Conservation (phyloP, 2,329 filamentous ascomycete species). For the Talaromyces sp. region DNA sequence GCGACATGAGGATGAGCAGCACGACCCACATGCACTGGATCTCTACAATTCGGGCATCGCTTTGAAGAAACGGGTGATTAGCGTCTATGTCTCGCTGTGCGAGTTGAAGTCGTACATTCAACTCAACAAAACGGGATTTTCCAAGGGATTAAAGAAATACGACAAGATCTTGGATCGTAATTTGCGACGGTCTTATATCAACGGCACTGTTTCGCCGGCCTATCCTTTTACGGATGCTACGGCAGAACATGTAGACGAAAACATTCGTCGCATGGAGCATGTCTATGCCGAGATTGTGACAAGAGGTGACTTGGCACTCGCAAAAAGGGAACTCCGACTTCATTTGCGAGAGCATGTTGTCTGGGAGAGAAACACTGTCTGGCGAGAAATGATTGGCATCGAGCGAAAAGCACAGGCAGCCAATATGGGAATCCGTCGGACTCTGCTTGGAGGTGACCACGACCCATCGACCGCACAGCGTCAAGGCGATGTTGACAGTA, state of each 20-base stretch:
- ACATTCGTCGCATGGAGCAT: conserved; percentile 70
- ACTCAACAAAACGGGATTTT: conserved; percentile 93
- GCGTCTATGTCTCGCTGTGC: conserved; percentile 85
- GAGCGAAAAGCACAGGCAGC: conserved; percentile 93
- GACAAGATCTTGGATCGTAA: conserved; percentile 90
- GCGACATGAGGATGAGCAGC: conserved; percentile 68
- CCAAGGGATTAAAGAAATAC: conserved; percentile 96
- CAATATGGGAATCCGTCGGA: conserved; percentile 73
- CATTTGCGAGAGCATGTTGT: conserved; percentile 95
- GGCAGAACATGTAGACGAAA: conserved; percentile 64
- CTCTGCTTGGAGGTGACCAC: conserved; percentile 71
- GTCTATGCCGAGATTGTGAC: conserved; percentile 80
- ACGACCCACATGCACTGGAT: conserved; percentile 66
- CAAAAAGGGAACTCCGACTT: conserved; percentile 79
- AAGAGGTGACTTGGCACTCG: conserved; percentile 69
- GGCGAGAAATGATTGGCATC: conserved; percentile 98
- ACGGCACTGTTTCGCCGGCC: conserved; percentile 67
- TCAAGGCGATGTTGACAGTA: conserved; percentile 74
- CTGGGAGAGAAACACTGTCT: conserved; percentile 98
- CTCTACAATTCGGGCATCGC: conserved; percentile 71
- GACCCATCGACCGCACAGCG: conserved; percentile 65
- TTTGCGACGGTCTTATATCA: conserved; percentile 73
- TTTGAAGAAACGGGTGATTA: conserved; percentile 85
- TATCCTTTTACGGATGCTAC: conserved; percentile 77
- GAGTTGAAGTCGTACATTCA: conserved; percentile 95